A percentile compares a stretch with the other conserved stretches of the same genome.
Evolutionary conservation across 768 basidiomycete species (phyloP).

Genomic region (Hortiboletus campestris): DNA sequence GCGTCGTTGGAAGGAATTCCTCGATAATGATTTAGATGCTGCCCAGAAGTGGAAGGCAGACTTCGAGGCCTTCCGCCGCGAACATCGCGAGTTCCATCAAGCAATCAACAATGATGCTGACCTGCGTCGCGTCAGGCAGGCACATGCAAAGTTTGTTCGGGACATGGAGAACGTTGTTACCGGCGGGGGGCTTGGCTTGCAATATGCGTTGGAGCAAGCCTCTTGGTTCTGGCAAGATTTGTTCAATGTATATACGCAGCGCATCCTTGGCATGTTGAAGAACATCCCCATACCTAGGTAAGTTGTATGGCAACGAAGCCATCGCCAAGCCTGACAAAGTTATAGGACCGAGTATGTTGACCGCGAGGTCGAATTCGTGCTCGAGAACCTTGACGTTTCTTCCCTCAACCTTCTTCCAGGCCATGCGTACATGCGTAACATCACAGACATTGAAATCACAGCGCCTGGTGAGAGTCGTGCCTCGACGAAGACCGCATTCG

Average conservation of each 20-base stretch:
- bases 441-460: slow-evolving; percentile 59
- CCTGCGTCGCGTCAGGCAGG: slow-evolving; percentile 43
- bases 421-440: slow-evolving; percentile 69
- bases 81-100: slow-evolving; percentile 43
- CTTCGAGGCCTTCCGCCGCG: slow-evolving; percentile 43
- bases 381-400: slow-evolving; percentile 72
- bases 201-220: slow-evolving; percentile 56
- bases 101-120: slow-evolving; percentile 51
- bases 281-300: slow-evolving; percentile 71
- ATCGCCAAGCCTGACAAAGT: background rate
- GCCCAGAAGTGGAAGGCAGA: slow-evolving; percentile 52
- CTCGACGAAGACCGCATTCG: slow-evolving; percentile 47
- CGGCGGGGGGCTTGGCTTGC: slow-evolving; percentile 42
- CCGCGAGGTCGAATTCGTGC: slow-evolving; percentile 64
- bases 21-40: slow-evolving; percentile 42
- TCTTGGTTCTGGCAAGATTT: slow-evolving; percentile 82
- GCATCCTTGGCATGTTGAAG: slow-evolving; percentile 48
- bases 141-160: slow-evolving; percentile 46
- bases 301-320: slow-evolving; percentile 4
- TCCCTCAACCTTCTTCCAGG: slow-evolving; percentile 66
- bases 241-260: slow-evolving; percentile 76
- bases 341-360: slow-evolving; percentile 71
- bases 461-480: slow-evolving; percentile 35
- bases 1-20: slow-evolving; percentile 47
- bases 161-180: slow-evolving; percentile 47